Conservation (phyloP, 129 eudicot genomes). For the Cynara cardunculus region DNA sequence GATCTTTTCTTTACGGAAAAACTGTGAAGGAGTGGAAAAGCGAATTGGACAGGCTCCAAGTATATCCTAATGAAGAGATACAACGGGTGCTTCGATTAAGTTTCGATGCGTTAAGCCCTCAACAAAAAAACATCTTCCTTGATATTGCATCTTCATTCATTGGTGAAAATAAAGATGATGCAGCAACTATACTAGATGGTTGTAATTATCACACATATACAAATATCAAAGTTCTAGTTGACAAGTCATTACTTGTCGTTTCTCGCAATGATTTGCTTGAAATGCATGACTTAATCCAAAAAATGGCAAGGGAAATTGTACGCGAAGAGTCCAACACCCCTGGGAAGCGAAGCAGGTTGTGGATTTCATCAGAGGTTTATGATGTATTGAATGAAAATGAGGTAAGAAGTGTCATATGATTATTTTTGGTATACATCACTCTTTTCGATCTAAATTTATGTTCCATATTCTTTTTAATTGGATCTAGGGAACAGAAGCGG, state of each 20-base stretch:
- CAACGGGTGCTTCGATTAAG: conserved; percentile 7
- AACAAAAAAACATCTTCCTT: conserved; percentile 19
- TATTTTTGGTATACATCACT: too few species aligned
- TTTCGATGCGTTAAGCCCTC: background rate
- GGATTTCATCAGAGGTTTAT: conserved; percentile 11
- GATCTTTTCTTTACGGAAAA: background rate
- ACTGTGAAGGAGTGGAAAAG: background rate
- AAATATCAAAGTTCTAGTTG: conserved; percentile 2
- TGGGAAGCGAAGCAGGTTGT: conserved; percentile 8
- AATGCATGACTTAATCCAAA: conserved; percentile 26
- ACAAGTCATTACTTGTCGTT: background rate
- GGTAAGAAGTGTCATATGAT: too few species aligned
- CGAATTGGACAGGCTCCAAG: background rate
- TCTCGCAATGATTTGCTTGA: background rate
- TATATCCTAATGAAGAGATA: conserved; percentile 5
- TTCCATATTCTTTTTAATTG: too few species aligned
- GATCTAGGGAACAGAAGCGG: too few species aligned
- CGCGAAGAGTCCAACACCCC: background rate
- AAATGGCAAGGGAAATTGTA: conserved; percentile 21
- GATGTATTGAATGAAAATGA: conserved; percentile 16
- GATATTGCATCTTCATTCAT: conserved; percentile 24
- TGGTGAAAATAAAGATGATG: background rate
- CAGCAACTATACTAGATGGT: background rate
- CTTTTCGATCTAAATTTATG: too few species aligned
- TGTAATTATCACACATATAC: background rate